A percentile compares a stretch with the other conserved stretches of the same genome.
Evolutionary conservation across 1,284 basidiomycete species (phyloP).

Genomic region (Ustilago loliicola): DNA sequence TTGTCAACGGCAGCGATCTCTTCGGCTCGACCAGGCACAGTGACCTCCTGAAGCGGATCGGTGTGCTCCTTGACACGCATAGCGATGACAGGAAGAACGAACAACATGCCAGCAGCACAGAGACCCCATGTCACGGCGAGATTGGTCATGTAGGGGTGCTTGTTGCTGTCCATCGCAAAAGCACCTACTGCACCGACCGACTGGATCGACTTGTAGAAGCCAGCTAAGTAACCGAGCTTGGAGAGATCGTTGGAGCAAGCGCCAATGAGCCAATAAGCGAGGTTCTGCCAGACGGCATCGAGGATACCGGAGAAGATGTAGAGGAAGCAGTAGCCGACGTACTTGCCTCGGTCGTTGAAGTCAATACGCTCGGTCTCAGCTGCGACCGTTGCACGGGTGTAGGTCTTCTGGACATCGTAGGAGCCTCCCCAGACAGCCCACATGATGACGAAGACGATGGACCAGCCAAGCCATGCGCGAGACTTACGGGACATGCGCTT

Average conservation of each 20-base stretch:
- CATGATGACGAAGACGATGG: constrained; percentile 52
- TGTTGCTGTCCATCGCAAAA: constrained; percentile 56
- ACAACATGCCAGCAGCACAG: constrained; percentile 55
- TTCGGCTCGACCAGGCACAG: constrained; percentile 57
- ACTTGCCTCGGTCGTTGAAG: constrained; percentile 39
- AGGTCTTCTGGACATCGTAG: constrained; percentile 58
- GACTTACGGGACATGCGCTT: constrained; percentile 47
- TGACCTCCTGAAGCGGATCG: constrained; percentile 48
- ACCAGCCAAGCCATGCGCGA: constrained; percentile 63
- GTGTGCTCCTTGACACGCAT: constrained; percentile 58
- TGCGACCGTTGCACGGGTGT: constrained; percentile 42
- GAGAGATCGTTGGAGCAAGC: constrained; percentile 61
- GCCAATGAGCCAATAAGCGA: constrained; percentile 62
- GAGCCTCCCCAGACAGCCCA: constrained; percentile 65
- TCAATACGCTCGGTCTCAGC: constrained; percentile 45
- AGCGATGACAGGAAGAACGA: constrained; percentile 56
- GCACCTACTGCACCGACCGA: constrained; percentile 60
- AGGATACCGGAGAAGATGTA: constrained; percentile 62
- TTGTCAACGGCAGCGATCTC: constrained; percentile 41
- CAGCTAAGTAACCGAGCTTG: constrained; percentile 63
- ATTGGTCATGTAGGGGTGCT: constrained; percentile 59
- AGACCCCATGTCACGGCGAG: constrained; percentile 62
- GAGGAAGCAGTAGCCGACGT: constrained; percentile 56
- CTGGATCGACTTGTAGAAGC: constrained; percentile 63
- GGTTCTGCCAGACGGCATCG: constrained; percentile 57